Evolutionary conservation across 108 stramenopile genomes (phyloP), one percentile per base, ranked within the genome.

Genomic region (Ochromonas danica): DNA sequence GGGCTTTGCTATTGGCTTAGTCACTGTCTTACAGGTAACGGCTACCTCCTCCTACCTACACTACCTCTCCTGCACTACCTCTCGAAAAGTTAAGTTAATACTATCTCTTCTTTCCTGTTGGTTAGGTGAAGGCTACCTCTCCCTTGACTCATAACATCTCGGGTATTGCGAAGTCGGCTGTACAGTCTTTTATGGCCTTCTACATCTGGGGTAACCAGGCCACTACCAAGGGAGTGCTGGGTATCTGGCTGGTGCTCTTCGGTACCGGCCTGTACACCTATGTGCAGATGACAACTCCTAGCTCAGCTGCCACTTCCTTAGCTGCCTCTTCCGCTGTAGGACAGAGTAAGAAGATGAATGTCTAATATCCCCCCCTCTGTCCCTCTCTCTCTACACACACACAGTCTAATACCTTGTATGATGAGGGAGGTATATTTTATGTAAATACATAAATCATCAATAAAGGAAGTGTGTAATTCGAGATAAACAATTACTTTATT

Each of bases 121-220:
- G 33, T 10, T 31, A 70, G 82, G 95, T 95, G 85, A 93, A 94
- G 81, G 93, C 92, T 2, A 96, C 96, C 3, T 89, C 87, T 77
- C 96, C 96, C 3, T 81, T 97, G 70, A 90, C 94, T 14, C 96
- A 97, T 83, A 97, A 97, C 81, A 95, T 97, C 67, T 91, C 90
- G 33, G 96, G 96, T 40, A 97, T 94, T 33, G 96, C 96, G 51
- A 97, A 97, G 79, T 93, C 93, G 28, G 94, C 71, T 33, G 72
- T 30, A 42, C 72, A 81, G 93, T 89, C 39, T 83, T 36, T 93
- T 75, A 80, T 95, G 89, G 96, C 94, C 17, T 94, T 95, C 80
- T 92, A 93, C 67, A 88, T 95, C 60, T 97, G 94, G 94, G 91
- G 90, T 10, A 97, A 97, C 84, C 65, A 77, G 43, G 90, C 91